phyloP scores from a whole-genome alignment of 768 basidiomycete genomes.

The Kwoniella pini region DNA sequence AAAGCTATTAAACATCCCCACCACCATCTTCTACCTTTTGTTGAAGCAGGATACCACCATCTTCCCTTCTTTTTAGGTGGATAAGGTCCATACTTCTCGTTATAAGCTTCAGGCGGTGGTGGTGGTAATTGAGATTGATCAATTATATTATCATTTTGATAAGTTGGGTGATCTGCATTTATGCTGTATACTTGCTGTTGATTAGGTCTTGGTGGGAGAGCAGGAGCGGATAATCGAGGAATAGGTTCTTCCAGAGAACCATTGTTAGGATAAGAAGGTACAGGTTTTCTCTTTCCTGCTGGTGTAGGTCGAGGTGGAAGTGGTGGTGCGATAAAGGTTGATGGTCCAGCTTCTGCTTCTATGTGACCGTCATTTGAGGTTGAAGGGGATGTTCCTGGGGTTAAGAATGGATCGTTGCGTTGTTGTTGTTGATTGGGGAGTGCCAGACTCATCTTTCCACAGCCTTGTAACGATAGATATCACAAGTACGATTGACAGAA shows the following conservation, averaged over 20 bases:
- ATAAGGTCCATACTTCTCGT: slow-evolving; percentile 12
- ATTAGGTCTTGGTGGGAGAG: slow-evolving; percentile 14
- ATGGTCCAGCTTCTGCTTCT: not conserved
- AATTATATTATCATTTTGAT: slow-evolving; percentile 15
- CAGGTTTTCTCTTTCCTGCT: slow-evolving; percentile 16
- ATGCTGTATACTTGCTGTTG: not conserved
- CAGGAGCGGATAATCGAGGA: slow-evolving; percentile 6
- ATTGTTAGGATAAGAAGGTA: slow-evolving; percentile 15
- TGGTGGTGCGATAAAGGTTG: slow-evolving; percentile 15
- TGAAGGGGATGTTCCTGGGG: slow-evolving; percentile 6
- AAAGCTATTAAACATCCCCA: slow-evolving; percentile 16
- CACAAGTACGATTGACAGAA: too few species aligned
- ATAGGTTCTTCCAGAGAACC: slow-evolving; percentile 14
- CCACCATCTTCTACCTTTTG: slow-evolving; percentile 18
- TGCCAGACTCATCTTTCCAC: slow-evolving; percentile 15
- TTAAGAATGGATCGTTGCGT: slow-evolving; percentile 11
- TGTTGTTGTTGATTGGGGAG: slow-evolving; percentile 12
- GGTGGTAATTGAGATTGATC: slow-evolving; percentile 15
- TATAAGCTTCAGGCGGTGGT: slow-evolving; percentile 11
- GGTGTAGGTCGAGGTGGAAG: slow-evolving; percentile 17
- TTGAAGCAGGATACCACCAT: slow-evolving; percentile 21
- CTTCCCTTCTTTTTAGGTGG: slow-evolving; percentile 11
- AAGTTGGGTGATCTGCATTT: slow-evolving; percentile 13
- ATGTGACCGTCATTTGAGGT: slow-evolving; percentile 5
- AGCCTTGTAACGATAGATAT: not conserved